Evolutionary conservation across 805 yeast genomes (phyloP), one percentile per base, ranked within the genome.

Genomic region (Candida odintsovae): DNA sequence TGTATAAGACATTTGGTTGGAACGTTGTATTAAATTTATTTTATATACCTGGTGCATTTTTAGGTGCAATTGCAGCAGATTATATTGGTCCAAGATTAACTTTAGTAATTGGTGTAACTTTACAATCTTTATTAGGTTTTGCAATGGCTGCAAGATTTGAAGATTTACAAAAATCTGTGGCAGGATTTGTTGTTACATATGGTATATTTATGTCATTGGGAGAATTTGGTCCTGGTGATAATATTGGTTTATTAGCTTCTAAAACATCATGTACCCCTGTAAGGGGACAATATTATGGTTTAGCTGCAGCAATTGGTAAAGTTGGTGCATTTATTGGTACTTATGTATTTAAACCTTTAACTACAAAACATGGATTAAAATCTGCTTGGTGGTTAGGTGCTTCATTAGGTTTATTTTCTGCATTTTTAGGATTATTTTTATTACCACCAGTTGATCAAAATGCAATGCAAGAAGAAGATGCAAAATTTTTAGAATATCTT

Each of bases 201-300:
- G 97, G 97, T 70, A 81, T 92, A 53, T 92, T 89, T 66, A 71
- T 80, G 64, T 74, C 96, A 7, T 73, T 88, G 42, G 97, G 97
- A 59, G 97, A 92, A 67, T 86, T 90, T 66, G 95, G 96, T 26
- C 90, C 95, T 13, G 98, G 97, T 69, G 88, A 90, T 67, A 88
- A 86, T 67, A 84, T 86, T 64, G 97, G 97, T 55, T 69, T 86
- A 46, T 72, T 90, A 51, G 95, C 96, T 19, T 77, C 96, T 38
- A 90, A 90, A 68, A 84, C 96, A 7, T 76, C 83, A 41, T 85
- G 96, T 40, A 83, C 96, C 10, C 82, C 96, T 20, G 77, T 90
- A 47, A 82, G 97, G 70, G 97, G 97, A 48, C 86, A 86, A 58
- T 87, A 85, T 68, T 90, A 90, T 62, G 94, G 94, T 58, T 73